Base-by-base conservation (phyloP, 2,329 filamentous ascomycete species). In the Fusarium mundagurra region DNA sequence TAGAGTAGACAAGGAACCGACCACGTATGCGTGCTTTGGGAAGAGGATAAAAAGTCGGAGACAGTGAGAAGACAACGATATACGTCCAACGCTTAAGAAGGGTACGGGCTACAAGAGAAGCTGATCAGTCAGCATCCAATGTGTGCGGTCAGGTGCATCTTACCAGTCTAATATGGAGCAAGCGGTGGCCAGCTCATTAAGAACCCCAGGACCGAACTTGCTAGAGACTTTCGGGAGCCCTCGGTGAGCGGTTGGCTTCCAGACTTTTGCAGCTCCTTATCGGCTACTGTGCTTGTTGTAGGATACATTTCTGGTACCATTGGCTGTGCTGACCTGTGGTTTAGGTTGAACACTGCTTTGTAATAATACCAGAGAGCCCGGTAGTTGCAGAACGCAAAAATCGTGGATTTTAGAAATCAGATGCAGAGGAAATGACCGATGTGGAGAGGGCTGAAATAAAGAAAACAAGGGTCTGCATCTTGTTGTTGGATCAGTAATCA, bases 391-490 rank as follows among this genome's bases (percentile, higher is more conserved):
- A 47, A 22, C 5, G 3, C 2, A 16, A 29, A 1, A 14, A 20
- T 5, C 1, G 8, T 29, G 5, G 24, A 16, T 27, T 45, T 29
- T 7, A 10, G 17, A 10, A 20, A 27, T 10, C 0, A 14, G 12
- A 29, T 7, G 44, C 4, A 4, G 24, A 29, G 12, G 18, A 5
- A 29, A 29, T 47, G 44, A 0, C 22, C 2, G 13, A 9, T 29
- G 8, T 22, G 18, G 24, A 10, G 27, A 47, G 4, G 27, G 12
- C 24, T 29, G 18, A 29, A 29, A 29, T 29, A 47, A 20, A 38
- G 36, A 20, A 14, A 47, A 4, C 8, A 20, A 20, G 18, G 12
- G 24, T 8, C 24, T 6, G 7, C 13, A 6, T 22, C 44, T 27
- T 6, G 18, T 20, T 45, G n/a, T 13, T 29, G 20, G 44, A 47